Evolutionary conservation across 2,329 filamentous ascomycete species (phyloP), one percentile per base, ranked within the genome.

Genomic region (Dactylellina sp.): DNA sequence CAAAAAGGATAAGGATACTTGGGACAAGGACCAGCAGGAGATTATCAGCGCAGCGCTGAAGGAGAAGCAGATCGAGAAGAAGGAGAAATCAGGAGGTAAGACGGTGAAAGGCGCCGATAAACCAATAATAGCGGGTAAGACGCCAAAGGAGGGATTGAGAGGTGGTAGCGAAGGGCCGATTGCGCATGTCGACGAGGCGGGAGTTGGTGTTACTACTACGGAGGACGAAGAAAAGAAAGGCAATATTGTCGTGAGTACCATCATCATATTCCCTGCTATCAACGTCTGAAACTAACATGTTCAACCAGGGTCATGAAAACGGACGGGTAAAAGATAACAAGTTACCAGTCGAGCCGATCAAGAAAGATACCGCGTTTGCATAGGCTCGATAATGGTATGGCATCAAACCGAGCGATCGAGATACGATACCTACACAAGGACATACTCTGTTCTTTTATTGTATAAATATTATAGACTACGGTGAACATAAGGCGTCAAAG

Each of bases 21-120:
- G 93, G 92, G 91, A 96, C 80, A 90, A 93, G 81, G 94, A 97
- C 80, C 96, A 95, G 83, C 86, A 88, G 3, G 88, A 89, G 40
- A 89, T 97, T 78, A 86, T 90, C 76, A 86, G 91, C 75, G 83
- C 91, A 60, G 86, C 87, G 6, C 83, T 87, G 49, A 63, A 72
- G 37, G 65, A 53, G 28, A 65, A 75, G 40, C 46, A 71, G 75
- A 83, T 87, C 74, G 87, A 88, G 63, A 84, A 85, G 70, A 80
- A 85, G 76, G 79, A 81, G 44, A 80, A 83, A 62, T 81, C 81
- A 40, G 81, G 78, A 59, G 80, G 80, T 60, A 79, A 80, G 71
- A 77, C 79, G 52, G 61, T 42, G 40, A 42, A 40, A 11, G 35
- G 35, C 4, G 49, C 60, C 7, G 68, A 75, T 5, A 57, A 71